phyloP scores from a whole-genome alignment of 1,139 yeast genomes.

The Protomyces gravidus region DNA sequence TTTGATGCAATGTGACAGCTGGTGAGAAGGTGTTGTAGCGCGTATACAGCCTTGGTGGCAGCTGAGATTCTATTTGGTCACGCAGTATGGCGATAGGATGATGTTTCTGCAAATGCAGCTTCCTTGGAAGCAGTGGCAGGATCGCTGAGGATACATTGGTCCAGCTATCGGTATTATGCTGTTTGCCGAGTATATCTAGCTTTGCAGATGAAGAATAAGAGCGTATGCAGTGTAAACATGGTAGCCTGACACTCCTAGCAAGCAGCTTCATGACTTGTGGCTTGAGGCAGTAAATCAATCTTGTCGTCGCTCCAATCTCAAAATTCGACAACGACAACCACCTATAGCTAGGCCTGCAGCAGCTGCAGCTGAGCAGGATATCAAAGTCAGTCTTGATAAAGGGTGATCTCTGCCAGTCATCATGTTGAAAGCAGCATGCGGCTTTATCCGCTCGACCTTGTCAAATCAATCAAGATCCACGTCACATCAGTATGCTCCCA shows the following conservation, averaged over 20 bases:
- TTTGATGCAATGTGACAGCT: constrained; percentile 72
- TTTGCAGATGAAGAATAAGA: neutral
- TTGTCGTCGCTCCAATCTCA: too few relatives aligned
- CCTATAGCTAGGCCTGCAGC: too few relatives aligned
- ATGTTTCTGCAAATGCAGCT: constrained; percentile 63
- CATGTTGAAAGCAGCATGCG: constrained; percentile 9
- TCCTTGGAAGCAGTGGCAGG: constrained; percentile 61
- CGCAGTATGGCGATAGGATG: constrained; percentile 91
- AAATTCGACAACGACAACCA: too few relatives aligned
- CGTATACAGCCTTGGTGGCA: constrained; percentile 52
- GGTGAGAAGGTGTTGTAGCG: constrained; percentile 79
- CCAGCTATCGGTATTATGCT: constrained; percentile 65
- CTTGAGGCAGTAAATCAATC: too few relatives aligned
- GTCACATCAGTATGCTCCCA: constrained; percentile 46
- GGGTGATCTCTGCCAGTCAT: too few relatives aligned
- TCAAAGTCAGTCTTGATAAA: too few relatives aligned
- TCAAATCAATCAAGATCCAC: constrained; percentile 15
- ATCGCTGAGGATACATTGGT: constrained; percentile 82
- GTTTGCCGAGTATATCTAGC: constrained; percentile 48
- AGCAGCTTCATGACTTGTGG: too few relatives aligned
- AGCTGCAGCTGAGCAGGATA: too few relatives aligned
- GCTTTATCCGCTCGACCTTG: constrained; percentile 19
- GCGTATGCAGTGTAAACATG: neutral
- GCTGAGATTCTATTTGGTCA: constrained; percentile 63
- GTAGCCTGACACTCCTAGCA: too few relatives aligned